Base-by-base conservation (phyloP, 176 grass and related monocot genomes). In the Olyra latifolia region DNA sequence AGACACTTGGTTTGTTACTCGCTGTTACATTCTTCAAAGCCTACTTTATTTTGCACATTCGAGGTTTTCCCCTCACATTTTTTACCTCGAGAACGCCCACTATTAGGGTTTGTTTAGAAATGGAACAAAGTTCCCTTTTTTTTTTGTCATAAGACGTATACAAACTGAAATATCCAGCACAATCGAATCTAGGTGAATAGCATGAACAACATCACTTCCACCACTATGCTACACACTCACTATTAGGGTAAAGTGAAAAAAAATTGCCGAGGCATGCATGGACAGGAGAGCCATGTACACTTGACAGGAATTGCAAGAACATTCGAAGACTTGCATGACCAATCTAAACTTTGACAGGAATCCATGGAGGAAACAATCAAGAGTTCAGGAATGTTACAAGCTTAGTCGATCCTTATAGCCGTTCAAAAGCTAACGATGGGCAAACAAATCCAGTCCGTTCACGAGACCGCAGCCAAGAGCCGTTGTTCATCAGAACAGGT, bases 401-500 rank as follows among this genome's bases (percentile, higher is more conserved):
- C 6, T 55, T 22, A 22, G 20, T 27, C 29, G 6, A 7, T 32
- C 28, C 27, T 15, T 30, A 29, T 61, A 10, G 28, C 25, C 12
- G 2, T 10, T 12, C 19, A 55, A 55, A 72, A 72, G 12, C 3
- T 16, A 61, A 46, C 16, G 7, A 23, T 4, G 10, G 41, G 56
- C 61, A 66, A 53, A 54, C 24, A 43, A 27, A 14, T n/a, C 17
- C 5, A 3, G 46, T 46, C 45, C 6, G 17, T 20, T 7, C 50
- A 20, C 7, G 7, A n/a, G 19, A 53, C 50, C 7, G 47, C 5
- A 53, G 17, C 50, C 16, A n/a, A n/a, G n/a, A n/a, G n/a, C 17
- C 19, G 29, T 20, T 58, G 2, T 45, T 80, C 50, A 81, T 80
- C 50, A 81, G 58, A 96, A 92, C 69, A 96, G 30, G 59, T 96